Evolutionary conservation across 148 eudicot genomes (phyloP), one percentile per base, ranked within the genome.

Genomic region (Silene latifolia): DNA sequence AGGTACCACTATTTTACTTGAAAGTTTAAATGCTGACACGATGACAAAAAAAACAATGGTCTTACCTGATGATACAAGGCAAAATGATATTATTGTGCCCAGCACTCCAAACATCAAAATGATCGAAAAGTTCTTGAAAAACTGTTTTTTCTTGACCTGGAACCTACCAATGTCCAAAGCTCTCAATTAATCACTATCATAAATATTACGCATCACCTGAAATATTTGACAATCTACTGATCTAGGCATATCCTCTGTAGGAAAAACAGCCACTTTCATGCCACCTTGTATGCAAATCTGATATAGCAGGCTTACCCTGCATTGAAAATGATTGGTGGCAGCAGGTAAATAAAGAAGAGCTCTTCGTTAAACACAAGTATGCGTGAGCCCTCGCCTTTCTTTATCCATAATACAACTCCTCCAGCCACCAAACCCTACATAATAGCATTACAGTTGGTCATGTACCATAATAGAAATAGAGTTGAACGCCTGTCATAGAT

Each of bases 61-160:
- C 82, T 78, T 86, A 92, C 99, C 97, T 18, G 85, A 10, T 72
- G 99, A 88, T 72, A 96, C 84, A 79, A 96, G 81, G 81, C 87
- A 84, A 80, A 92, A 96, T 47, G 98, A 92, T 77, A 96, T 89
- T 19, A 92, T 27, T 18, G 99, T 96, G 54, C 99, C 99, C 77
- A 87, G n/a, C 44, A 89, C 87, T 67, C 98, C 99, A 74, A 96
- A 92, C 82, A 86, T 65, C 82, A 89, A 80, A 72, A 96, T 96
- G 67, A 84, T 90, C 24, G 88, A 79, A 83, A 96, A 84, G 80
- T 95, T 95, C 84, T 87, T 84, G 81, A 95, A 95, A 79, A 95
- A 95, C 56, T 95, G 96, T 73, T 95, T 95, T 81, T 95, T 95
- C 90, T 95, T 95, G 60, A 95, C 99, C 92, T 92, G 96, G 83